phyloP scores from a whole-genome alignment of 2,329 filamentous ascomycete species.

The Colletotrichum filicis region DNA sequence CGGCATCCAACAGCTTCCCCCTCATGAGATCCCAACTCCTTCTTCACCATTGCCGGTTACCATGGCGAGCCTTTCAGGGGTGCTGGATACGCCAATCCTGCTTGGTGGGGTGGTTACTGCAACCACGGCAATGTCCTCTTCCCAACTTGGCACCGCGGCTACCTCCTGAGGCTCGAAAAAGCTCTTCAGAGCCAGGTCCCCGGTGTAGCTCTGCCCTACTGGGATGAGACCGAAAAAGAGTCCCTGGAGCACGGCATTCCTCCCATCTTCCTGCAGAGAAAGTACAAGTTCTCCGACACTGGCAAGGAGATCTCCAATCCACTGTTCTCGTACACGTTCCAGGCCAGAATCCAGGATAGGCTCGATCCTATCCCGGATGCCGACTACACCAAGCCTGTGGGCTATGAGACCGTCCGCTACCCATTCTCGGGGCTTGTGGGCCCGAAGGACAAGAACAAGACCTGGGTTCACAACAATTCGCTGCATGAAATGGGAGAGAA shows the following conservation, averaged over 20 bases:
- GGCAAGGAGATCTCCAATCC: slow-evolving; percentile 34
- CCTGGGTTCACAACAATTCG: slow-evolving; percentile 26
- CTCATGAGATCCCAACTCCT: slow-evolving; percentile 39
- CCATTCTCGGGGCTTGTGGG: slow-evolving; percentile 41
- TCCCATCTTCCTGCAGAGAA: neutral
- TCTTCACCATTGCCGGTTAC: slow-evolving; percentile 41
- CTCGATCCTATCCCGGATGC: neutral
- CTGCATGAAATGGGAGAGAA: slow-evolving; percentile 5
- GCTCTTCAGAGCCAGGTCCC: slow-evolving; percentile 31
- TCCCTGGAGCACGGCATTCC: neutral
- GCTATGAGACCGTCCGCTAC: slow-evolving; percentile 39
- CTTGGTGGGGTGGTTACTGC: slow-evolving; percentile 45
- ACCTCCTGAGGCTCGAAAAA: slow-evolving; percentile 39
- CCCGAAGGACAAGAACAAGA: slow-evolving; percentile 1
- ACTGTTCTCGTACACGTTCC: slow-evolving; percentile 39
- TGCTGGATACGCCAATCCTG: slow-evolving; percentile 31
- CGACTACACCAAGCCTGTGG: slow-evolving; percentile 36
- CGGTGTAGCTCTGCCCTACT: slow-evolving; percentile 38
- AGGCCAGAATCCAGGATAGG: slow-evolving; percentile 32
- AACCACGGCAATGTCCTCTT: slow-evolving; percentile 43
- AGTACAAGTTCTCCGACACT: neutral
- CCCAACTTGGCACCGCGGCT: slow-evolving; percentile 45
- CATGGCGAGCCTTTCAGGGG: slow-evolving; percentile 43
- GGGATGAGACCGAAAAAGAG: slow-evolving; percentile 34
- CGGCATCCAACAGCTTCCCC: slow-evolving; percentile 10